Evolutionary conservation across 2,329 filamentous ascomycete species (phyloP), one percentile per base, ranked within the genome.

Genomic region (Botryotinia globosa): DNA sequence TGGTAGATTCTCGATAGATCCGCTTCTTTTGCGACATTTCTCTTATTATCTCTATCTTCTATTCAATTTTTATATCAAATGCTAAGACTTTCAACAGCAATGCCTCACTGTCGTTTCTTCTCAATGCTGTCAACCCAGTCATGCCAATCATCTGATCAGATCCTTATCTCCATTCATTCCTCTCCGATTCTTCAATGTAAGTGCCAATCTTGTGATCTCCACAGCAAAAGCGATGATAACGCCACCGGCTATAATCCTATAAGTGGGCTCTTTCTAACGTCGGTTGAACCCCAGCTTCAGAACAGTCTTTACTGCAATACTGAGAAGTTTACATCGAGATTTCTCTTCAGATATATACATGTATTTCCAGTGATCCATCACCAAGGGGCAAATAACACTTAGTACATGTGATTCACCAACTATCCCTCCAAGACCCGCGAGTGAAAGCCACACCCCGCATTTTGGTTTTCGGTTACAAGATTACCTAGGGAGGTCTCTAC

Each of bases 181-280:
- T 48, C 20, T 48, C 8, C 9, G 8, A 4, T 4, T 48, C 20
- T 25, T 25, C 0, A 0, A 48, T 48, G 20, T 4, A 4, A 48
- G 3, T 48, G 25, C 0, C 45, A 10, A 22, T 48, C 8, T 48
- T 25, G 20, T 22, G 45, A 22, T 48, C 45, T 1, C 45, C 0
- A 1, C 7, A 25, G 20, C 20, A 25, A 48, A 25, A 10, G 3
- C 0, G 3, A 42, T 2, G 3, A 14, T 3, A 25, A 10, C 9
- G 2, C 25, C 45, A 10, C 45, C 45, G 20, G 45, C 45, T 48
- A 48, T 3, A 48, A 22, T 48, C 45, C 20, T 10, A 4, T 48
- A 9, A 48, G 8, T 10, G 20, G 45, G 45, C 4, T 0, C 9
- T 48, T 10, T 45, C 7, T 20, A 45, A 4, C 2, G 8, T 45